A percentile compares a stretch with the other conserved stretches of the same genome.
Conservation (phyloP, 805 yeast genomes). For the Candida vartiovaarae region DNA sequence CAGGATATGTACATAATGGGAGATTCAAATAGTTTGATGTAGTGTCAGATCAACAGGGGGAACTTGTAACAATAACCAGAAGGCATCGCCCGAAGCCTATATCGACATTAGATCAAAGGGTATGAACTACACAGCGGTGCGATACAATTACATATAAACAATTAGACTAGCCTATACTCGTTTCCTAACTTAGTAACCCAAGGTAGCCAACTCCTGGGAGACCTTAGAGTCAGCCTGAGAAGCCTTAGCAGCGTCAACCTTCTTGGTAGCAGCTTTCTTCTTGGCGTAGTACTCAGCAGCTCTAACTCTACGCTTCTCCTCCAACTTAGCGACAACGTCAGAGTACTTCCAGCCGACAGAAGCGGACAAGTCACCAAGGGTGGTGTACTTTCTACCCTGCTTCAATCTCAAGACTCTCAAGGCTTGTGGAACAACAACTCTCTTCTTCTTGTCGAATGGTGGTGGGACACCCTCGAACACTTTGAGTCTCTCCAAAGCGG, state of each 20-base stretch:
- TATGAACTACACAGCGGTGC: background rate
- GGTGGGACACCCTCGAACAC: conserved; percentile 99
- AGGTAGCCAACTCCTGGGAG: conserved; percentile 87
- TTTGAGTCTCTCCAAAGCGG: conserved; percentile 98
- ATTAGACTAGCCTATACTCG: conserved; percentile 3
- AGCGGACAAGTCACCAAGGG: conserved; percentile 91
- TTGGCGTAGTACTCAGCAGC: conserved; percentile 98
- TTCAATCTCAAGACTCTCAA: conserved; percentile 97
- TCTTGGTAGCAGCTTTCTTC: conserved; percentile 94
- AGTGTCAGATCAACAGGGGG: too few relatives aligned
- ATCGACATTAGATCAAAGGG: too few relatives aligned
- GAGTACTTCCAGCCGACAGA: conserved; percentile 99
- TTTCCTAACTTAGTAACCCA: conserved; percentile 75
- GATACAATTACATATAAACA: conserved; percentile 5
- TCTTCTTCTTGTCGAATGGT: conserved; percentile 99
- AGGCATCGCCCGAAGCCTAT: too few relatives aligned
- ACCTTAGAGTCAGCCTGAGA: conserved; percentile 86
- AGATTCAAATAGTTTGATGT: too few relatives aligned
- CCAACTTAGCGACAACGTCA: conserved; percentile 93
- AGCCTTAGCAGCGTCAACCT: conserved; percentile 80
- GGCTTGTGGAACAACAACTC: conserved; percentile 99
- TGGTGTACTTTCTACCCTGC: conserved; percentile 99
- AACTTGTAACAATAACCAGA: too few relatives aligned
- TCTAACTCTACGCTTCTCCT: conserved; percentile 99
- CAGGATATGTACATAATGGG: too few relatives aligned